Conservation (phyloP, 78 protist genomes). For the Dictyostelium capitatum region DNA sequence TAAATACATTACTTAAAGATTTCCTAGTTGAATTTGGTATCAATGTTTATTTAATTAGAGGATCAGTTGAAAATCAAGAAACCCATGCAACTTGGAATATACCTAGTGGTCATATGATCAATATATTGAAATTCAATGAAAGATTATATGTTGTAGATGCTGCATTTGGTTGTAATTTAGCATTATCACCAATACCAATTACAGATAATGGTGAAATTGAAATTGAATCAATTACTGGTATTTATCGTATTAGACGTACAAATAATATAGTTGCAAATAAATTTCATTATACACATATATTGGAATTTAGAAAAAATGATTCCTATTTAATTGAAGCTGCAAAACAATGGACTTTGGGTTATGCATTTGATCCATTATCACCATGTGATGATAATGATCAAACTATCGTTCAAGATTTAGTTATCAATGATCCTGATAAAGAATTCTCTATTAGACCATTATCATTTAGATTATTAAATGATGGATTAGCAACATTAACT, state of each 20-base stretch:
- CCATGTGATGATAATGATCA: background rate
- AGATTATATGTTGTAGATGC: constrained; percentile 25
- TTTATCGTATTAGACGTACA: background rate
- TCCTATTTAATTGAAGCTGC: background rate
- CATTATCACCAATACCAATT: constrained; percentile 31
- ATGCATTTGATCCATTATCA: background rate
- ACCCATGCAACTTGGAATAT: constrained; percentile 6
- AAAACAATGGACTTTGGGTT: background rate
- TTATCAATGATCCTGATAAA: background rate
- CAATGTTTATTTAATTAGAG: background rate
- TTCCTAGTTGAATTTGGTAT: constrained; percentile 33
- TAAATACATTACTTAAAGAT: constrained; percentile 33
- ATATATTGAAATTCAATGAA: background rate
- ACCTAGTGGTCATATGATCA: constrained; percentile 20
- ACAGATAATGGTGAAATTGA: background rate
- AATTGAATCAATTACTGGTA: background rate
- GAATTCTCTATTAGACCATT: background rate
- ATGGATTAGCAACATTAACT: background rate
- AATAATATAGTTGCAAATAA: background rate
- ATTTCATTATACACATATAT: background rate
- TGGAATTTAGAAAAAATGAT: constrained; percentile 4
- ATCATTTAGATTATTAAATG: background rate
- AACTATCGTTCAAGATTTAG: background rate
- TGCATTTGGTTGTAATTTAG: constrained; percentile 41
- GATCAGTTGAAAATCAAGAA: background rate